phyloP scores from a whole-genome alignment of 495 filamentous ascomycete species.

The Xylaria curta region DNA sequence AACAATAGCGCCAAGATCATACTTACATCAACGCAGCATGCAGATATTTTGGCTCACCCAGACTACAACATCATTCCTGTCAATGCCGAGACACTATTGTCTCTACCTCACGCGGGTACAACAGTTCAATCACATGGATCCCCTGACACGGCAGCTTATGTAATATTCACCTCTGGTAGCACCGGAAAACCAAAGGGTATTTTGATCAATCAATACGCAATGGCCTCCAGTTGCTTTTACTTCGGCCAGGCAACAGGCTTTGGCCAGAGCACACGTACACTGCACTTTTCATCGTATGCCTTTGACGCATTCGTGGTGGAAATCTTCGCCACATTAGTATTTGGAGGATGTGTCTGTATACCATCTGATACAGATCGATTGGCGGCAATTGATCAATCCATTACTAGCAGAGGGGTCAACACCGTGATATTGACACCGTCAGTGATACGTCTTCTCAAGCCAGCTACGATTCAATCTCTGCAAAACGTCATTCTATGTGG shows the following conservation, averaged over 20 bases:
- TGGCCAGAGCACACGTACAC: slow-evolving; percentile 38
- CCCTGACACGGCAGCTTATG: neutral
- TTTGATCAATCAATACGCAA: slow-evolving; percentile 40
- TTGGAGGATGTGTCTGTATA: neutral
- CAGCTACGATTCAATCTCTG: neutral
- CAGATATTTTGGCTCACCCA: neutral
- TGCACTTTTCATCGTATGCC: slow-evolving; percentile 66
- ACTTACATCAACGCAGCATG: neutral
- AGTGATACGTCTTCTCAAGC: neutral
- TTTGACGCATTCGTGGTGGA: slow-evolving; percentile 54
- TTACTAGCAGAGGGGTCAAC: neutral
- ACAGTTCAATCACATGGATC: neutral
- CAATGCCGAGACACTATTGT: neutral
- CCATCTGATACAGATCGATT: neutral
- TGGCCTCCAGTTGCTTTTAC: neutral
- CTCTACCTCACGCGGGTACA: neutral
- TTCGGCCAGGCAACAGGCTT: neutral
- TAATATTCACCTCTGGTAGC: slow-evolving; percentile 49
- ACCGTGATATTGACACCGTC: neutral
- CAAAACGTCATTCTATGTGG: neutral
- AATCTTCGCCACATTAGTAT: neutral
- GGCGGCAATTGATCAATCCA: neutral
- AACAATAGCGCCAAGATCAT: neutral
- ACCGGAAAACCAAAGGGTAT: slow-evolving; percentile 54
- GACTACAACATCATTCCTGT: neutral